Evolutionary conservation across 1,284 basidiomycete species (phyloP), one percentile per base, ranked within the genome.

Genomic region (Pseudozyma sp.): DNA sequence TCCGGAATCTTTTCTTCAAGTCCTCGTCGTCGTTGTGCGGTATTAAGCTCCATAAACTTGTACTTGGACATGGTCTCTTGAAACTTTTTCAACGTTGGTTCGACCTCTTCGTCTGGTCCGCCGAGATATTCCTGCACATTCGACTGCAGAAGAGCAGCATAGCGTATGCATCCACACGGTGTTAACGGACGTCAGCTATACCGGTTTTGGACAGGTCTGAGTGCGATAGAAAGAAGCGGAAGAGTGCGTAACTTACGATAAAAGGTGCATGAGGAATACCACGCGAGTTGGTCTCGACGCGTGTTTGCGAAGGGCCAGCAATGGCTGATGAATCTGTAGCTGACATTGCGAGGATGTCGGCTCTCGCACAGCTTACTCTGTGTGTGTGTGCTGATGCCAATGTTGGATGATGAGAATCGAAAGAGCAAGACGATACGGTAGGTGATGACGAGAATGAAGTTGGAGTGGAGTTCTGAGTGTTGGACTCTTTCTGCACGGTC

Each of bases 11-110:
- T 98, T 71, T 93, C 93, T 78, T 94, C 92, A 6, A 98, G 88
- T 1, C 91, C 91, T 61, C 89, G 88, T 55, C 92, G 89, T 50
- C 95, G 89, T 84, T 94, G 92, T 13, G 91, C 88, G 51, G 96
- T 88, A 83, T 91, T 95, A 39, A 90, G 87, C 81, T 98, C 96
- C 96, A 99, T 98, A 87, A 96, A 97, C 66, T 93, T 92, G 88
- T 99, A 99, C 88, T 99, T 98, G 94, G 94, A 92, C 84, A 96
- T 89, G 38, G 94, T 94, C 86, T 96, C 94, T 84, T 97, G 93
- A 83, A 98, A 93, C 63, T 89, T 89, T 84, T 91, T 91, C 71
- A 99, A 87, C 0, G 92, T 89, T 21, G 87, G 88, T 84, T 97
- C 94, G 16, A 93, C 90, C 59, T 92, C 91, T 1, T 89, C 91